phyloP scores from a whole-genome alignment of 345 rosid genomes.

The Eucalyptus pumila region DNA sequence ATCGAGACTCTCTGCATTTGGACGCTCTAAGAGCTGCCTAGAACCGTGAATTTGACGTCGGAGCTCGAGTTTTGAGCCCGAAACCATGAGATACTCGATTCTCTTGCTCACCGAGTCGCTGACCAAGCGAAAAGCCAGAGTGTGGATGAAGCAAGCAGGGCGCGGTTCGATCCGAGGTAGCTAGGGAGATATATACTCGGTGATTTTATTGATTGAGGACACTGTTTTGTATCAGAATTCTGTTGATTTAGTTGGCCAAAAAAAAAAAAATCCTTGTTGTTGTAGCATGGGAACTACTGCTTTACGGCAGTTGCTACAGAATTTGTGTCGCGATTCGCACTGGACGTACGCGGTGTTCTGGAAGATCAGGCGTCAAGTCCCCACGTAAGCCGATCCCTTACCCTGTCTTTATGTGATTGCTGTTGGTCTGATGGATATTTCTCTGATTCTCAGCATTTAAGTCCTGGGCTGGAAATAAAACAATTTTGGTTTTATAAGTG shows the following conservation, averaged over 20 bases:
- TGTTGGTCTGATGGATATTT: background rate
- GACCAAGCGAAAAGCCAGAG: conserved; percentile 33
- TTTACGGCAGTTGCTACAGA: conserved; percentile 31
- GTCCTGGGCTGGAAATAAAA: background rate
- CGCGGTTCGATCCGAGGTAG: conserved; percentile 53
- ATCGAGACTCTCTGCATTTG: background rate
- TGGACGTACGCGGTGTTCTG: conserved; percentile 60
- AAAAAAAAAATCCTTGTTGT: background rate
- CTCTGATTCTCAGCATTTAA: background rate
- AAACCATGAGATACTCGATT: conserved; percentile 19
- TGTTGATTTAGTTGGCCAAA: background rate
- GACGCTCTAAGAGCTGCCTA: background rate
- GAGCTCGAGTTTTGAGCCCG: background rate
- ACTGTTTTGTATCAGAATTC: background rate
- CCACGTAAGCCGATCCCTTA: conserved; percentile 22
- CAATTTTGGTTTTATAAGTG: background rate
- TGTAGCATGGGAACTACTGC: conserved; percentile 30
- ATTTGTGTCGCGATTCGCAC: conserved; percentile 21
- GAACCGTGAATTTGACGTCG: background rate
- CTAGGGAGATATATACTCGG: conserved; percentile 8
- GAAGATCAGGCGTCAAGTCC: conserved; percentile 32
- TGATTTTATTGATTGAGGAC: background rate
- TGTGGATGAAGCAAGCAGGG: conserved; percentile 45
- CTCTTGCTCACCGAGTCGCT: conserved; percentile 32
- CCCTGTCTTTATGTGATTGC: background rate